These are phyloP conservation scores for Neurospora tetrasperma DNA, from an alignment of 495 filamentous ascomycete genomes.

Conservation along the genomic window DNA sequence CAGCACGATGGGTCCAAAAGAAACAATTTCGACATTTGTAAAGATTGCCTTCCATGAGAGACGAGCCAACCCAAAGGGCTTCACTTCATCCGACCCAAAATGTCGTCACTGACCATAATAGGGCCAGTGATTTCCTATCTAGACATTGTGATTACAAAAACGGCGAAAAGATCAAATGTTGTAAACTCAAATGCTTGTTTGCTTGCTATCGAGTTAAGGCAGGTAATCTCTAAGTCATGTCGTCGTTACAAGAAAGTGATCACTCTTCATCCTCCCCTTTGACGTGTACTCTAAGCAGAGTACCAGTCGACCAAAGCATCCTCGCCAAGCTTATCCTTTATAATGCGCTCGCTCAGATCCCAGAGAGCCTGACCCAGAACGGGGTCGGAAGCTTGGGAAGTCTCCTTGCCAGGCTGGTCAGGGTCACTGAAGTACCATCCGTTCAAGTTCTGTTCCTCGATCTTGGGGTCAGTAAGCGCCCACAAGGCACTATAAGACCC, in stretches of 20 bases:
- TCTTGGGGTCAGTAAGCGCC: slow-evolving; percentile 30
- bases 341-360: slow-evolving; percentile 29
- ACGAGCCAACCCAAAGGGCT: not conserved
- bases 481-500: slow-evolving; percentile 35
- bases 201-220: not conserved
- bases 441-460: slow-evolving; percentile 33
- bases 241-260: not conserved
- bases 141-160: not conserved
- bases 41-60: not conserved
- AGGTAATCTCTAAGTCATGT: not conserved
- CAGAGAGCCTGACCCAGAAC: slow-evolving; percentile 32
- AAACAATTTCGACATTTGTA: not conserved
- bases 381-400: slow-evolving; percentile 30
- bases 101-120: not conserved
- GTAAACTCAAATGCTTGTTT: not conserved
- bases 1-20: not conserved
- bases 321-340: slow-evolving; percentile 35
- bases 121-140: not conserved
- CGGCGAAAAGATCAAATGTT: not conserved
- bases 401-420: slow-evolving; percentile 23
- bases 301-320: slow-evolving; percentile 30
- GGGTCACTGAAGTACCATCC: slow-evolving; percentile 33
- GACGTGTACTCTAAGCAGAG: not conserved
- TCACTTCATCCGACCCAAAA: not conserved
- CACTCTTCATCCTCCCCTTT: not conserved